phyloP scores from a whole-genome alignment of 2,329 filamentous ascomycete species.

The Alternaria conjuncta region DNA sequence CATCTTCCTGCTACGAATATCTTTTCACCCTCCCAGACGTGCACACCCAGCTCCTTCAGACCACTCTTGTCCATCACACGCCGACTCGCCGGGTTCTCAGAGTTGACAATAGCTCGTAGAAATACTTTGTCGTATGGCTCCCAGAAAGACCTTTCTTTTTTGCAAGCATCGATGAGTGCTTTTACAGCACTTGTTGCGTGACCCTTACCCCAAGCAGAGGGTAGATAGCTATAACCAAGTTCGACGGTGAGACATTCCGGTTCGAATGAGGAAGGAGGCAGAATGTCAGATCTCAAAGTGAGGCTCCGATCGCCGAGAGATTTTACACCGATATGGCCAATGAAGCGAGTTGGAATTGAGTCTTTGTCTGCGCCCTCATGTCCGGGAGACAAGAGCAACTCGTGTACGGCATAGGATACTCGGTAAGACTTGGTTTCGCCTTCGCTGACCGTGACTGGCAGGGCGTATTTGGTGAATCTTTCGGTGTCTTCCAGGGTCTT shows the following conservation, averaged over 20 bases:
- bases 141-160: conserved; percentile 27
- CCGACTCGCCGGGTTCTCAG: conserved; percentile 36
- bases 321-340: conserved; percentile 33
- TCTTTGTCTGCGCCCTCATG: not conserved
- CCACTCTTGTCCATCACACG: conserved; percentile 42
- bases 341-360: conserved; percentile 13
- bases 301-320: conserved; percentile 22
- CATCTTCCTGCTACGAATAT: conserved; percentile 34
- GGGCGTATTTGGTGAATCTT: conserved; percentile 15
- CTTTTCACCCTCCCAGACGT: conserved; percentile 30
- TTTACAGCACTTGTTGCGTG: conserved; percentile 29
- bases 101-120: conserved; percentile 41
- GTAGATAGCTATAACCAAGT: conserved; percentile 31
- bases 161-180: conserved; percentile 31
- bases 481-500: conserved; percentile 40
- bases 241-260: conserved; percentile 29
- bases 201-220: conserved; percentile 29
- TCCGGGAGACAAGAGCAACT: conserved; percentile 14
- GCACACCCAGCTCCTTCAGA: conserved; percentile 34
- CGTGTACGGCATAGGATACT: conserved; percentile 37
- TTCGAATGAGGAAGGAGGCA: conserved; percentile 8
- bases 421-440: conserved; percentile 25
- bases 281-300: conserved; percentile 17
- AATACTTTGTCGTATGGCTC: conserved; percentile 34
- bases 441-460: conserved; percentile 18